These are phyloP conservation scores for Sideroxylon spinosum DNA, from an alignment of 179 eudicot species.

Conservation along the genomic window DNA sequence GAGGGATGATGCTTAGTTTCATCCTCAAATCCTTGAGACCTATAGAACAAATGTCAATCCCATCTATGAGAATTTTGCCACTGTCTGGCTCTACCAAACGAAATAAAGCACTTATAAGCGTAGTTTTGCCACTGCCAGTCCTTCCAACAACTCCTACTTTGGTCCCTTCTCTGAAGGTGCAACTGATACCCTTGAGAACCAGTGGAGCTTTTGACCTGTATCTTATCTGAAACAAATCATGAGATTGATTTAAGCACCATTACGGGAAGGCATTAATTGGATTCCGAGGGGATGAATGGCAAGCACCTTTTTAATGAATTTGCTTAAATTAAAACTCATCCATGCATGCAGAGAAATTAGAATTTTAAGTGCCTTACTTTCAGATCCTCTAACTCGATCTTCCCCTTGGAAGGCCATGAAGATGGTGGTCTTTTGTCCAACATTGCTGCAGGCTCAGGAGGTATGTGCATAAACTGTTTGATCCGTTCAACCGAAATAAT, in stretches of 20 bases:
- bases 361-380: constrained; percentile 29
- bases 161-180: constrained; percentile 49
- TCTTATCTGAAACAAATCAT: constrained; percentile 44
- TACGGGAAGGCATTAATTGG: too few species aligned
- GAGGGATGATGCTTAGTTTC: constrained; percentile 69
- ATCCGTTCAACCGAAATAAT: constrained; percentile 68
- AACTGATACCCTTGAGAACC: constrained; percentile 70
- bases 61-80: constrained; percentile 51
- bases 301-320: neutral
- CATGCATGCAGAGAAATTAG: neutral
- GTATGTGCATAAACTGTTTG: constrained; percentile 67
- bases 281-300: too few species aligned
- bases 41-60: constrained; percentile 51
- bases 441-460: constrained; percentile 62
- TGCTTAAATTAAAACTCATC: neutral
- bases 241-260: neutral
- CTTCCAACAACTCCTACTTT: constrained; percentile 68
- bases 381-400: constrained; percentile 43
- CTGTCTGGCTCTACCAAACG: constrained; percentile 58
- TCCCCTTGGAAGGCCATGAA: constrained; percentile 66
- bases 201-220: constrained; percentile 68
- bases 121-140: constrained; percentile 73
- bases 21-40: constrained; percentile 61
- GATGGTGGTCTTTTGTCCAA: constrained; percentile 54
- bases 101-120: constrained; percentile 62